Evolutionary conservation across 2,329 filamentous ascomycete genomes (phyloP).

Genomic region (Aspergillus latus): DNA sequence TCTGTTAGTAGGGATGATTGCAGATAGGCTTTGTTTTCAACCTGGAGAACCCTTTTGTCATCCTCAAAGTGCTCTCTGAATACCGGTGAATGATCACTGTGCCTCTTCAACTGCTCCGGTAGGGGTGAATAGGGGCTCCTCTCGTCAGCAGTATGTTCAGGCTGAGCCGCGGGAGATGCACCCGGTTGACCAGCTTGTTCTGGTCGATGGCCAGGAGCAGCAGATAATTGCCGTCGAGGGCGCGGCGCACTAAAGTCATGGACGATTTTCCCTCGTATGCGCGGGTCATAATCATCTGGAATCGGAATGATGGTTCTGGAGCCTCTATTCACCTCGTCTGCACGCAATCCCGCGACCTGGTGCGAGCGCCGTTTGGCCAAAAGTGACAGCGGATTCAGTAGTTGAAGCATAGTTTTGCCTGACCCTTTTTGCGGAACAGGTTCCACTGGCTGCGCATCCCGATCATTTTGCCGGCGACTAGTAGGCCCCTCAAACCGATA

Average conservation of each 20-base stretch:
- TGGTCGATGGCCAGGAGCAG: conserved; percentile 20
- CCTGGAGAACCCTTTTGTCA: conserved; percentile 39
- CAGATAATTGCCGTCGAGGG: conserved; percentile 42
- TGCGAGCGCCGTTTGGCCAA: conserved; percentile 58
- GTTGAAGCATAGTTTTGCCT: conserved; percentile 53
- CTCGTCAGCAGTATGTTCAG: conserved; percentile 3
- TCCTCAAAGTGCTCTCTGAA: conserved; percentile 64
- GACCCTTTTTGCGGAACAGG: conserved; percentile 31
- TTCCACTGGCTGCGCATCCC: conserved; percentile 32
- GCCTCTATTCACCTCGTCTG: conserved; percentile 53
- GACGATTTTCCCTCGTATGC: conserved; percentile 62
- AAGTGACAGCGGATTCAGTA: conserved; percentile 62
- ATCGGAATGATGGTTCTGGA: conserved; percentile 51
- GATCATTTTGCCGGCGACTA: conserved; percentile 28
- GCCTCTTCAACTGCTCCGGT: conserved; percentile 32
- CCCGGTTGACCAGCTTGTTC: conserved; percentile 14
- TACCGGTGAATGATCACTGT: conserved; percentile 54
- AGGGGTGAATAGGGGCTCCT: conserved; percentile 13
- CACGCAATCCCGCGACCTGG: conserved; percentile 48
- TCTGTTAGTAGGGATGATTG: conserved; percentile 41
- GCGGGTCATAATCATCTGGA: conserved; percentile 62
- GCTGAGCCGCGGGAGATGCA: conserved; percentile 19
- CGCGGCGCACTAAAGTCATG: conserved; percentile 66
- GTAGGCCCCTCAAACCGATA: conserved; percentile 25
- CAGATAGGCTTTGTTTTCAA: conserved; percentile 45